Base-by-base conservation (phyloP, 2,329 filamentous ascomycete species). In the Stylonectria norvegica region DNA sequence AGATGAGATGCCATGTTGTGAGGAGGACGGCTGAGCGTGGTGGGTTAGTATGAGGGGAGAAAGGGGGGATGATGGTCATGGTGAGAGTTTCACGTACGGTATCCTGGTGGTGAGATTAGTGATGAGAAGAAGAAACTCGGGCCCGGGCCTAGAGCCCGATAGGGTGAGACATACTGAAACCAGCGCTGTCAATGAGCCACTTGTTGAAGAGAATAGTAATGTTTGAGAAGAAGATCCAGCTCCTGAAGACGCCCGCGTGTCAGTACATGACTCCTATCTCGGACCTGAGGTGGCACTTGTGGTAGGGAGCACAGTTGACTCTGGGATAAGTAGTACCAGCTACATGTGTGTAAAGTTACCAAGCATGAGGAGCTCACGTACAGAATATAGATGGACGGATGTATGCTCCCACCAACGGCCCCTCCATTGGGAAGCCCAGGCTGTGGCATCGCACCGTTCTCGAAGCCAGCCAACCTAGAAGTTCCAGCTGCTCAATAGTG, bases 121-220 rank as follows among this genome's bases (percentile, higher is more conserved):
- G 37, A 22, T 18, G 20, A 18, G 4, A 37, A 22, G 22, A 31
- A n/a, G 19, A 20, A 34, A 18, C 28, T 27, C 8, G 15, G 28
- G 28, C 8, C 8, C 8, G 15, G 28, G 28, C 8, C 8, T 25
- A 8, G 28, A 11, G 28, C 6, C 9, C 9, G 28, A 6, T 10
- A 15, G 28, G 9, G 19, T 18, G 12, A 44, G 33, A 73, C 83
- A 73, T 70, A 88, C 85, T 76, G 66, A 91, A 91, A 42, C 84
- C 77, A 57, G 77, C 77, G 47, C 79, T 81, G 60, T 87, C 80
- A 44, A 95, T 76, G 35, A 95, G 79, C 79, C 85, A 90, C 71
- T 95, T 95, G 75, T 95, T 95, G 75, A 94, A 94, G 47, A 95
- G 70, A 60, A 95, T 94, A 47, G 90, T 89, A 56, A 79, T 74